A percentile compares a stretch with the other conserved stretches of the same genome.
Conservation (phyloP, 225 moss, liverwort and hornwort species). For the Pleurozium schreberi region DNA sequence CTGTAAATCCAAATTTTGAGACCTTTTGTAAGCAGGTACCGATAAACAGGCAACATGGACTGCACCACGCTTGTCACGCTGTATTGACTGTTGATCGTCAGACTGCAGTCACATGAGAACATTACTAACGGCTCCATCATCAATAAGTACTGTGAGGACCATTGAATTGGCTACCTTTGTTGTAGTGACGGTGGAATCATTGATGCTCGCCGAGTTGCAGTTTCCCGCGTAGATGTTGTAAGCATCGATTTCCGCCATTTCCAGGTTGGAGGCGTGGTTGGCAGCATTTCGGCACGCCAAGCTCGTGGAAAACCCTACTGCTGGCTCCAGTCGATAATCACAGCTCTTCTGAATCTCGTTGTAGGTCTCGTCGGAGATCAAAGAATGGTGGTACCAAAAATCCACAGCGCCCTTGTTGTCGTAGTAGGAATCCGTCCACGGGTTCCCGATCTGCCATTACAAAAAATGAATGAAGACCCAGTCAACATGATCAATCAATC, state of each 20-base stretch:
- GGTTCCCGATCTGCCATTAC: constrained; percentile 69
- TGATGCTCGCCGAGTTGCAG: constrained; percentile 30
- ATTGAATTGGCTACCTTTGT: neutral
- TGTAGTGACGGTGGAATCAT: neutral
- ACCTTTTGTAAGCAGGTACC: constrained; percentile 35
- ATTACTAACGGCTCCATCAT: neutral
- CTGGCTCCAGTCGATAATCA: constrained; percentile 41
- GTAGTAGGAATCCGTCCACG: constrained; percentile 83
- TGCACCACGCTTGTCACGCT: constrained; percentile 48
- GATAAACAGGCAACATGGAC: constrained; percentile 78
- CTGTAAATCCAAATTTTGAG: constrained; percentile 84
- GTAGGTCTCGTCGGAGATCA: constrained; percentile 62
- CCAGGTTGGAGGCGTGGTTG: constrained; percentile 39
- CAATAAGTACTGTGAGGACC: neutral
- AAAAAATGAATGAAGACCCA: neutral
- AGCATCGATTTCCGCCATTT: constrained; percentile 47
- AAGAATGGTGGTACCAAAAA: constrained; percentile 73
- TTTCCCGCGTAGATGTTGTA: constrained; percentile 59
- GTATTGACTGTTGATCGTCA: constrained; percentile 46
- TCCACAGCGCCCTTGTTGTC: constrained; percentile 85
- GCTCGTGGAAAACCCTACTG: constrained; percentile 43
- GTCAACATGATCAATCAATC: neutral
- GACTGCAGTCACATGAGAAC: constrained; percentile 26
- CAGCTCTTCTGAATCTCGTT: constrained; percentile 45
- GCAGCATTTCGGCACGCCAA: constrained; percentile 34